Evolutionary conservation across 441 rosid genomes (phyloP), one percentile per base, ranked within the genome.

Genomic region (Isatis lusitanica): DNA sequence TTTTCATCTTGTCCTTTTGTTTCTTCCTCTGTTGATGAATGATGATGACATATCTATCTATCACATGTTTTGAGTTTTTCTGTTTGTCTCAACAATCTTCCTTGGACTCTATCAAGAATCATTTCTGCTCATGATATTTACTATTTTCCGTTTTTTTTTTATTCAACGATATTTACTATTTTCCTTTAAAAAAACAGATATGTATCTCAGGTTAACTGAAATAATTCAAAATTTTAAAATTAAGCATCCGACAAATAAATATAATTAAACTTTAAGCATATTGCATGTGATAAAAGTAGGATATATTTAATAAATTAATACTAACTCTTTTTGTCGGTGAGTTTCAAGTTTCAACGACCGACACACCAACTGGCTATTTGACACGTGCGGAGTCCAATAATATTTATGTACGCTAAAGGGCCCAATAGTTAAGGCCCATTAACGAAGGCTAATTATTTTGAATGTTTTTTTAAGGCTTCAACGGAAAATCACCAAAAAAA

Each of bases 1-100:
- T 84, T 56, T 73, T 83, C 75, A 60, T 84, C 39, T 17, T 68
- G 43, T 75, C 65, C 38, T 56, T 71, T 30, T 80, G 39, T 74
- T 57, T 82, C 68, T 70, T 85, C 71, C 64, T 87, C 18, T 74
- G 63, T 59, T 87, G 72, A 80, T 87, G 74, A 80, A 16, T 74
- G 63, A 56, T 87, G 72, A 80, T 87, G 74, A 80, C 47, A 48
- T 4, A 35, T 58, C 44, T 75, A 13, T 56, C 56, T 21, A 50
- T 30, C 56, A 50, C 11, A 50, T 73, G 70, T 71, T 58, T 67
- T 81, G 78, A 74, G 66, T 75, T 63, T 21, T 56, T 51, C 31
- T 52, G 78, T 36, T 11, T 52, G 48, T 31, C 47, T 39, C 17
- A 40, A 61, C 42, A 35, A 35, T 71, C 52, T 68, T 40, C 35